These are phyloP conservation scores for Colletotrichum lupini DNA, from an alignment of 2,329 filamentous ascomycete species.

Conservation along the genomic window DNA sequence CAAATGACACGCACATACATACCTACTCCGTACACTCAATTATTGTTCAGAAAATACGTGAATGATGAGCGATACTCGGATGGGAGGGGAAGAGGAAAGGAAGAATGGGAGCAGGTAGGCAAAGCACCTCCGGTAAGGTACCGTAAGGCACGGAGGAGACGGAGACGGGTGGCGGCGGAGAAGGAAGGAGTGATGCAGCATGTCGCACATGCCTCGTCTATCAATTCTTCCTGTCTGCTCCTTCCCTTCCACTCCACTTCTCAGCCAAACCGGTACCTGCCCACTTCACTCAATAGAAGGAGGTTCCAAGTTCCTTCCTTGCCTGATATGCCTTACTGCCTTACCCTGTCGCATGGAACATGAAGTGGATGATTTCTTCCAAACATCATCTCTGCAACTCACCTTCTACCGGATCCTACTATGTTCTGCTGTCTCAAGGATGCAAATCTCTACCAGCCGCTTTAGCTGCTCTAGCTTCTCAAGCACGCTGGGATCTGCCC, in stretches of 20 bases:
- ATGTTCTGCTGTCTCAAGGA: constrained; percentile 19
- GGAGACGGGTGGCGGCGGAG: background rate
- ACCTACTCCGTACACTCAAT: background rate
- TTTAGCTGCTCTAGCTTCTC: constrained; percentile 12
- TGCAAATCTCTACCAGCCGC: constrained; percentile 2
- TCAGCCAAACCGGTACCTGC: no score
- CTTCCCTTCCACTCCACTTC: background rate
- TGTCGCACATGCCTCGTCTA: background rate
- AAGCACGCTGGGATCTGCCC: constrained; percentile 6
- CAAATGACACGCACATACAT: background rate
- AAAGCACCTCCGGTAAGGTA: no score
- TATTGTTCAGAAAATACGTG: background rate
- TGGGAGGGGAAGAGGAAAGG: background rate
- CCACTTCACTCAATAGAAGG: no score
- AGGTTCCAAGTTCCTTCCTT: no score
- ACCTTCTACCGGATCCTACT: background rate
- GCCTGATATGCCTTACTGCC: background rate
- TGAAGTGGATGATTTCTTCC: background rate
- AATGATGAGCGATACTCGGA: background rate
- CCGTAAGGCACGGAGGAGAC: background rate
- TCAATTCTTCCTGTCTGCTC: background rate
- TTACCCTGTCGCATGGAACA: no score
- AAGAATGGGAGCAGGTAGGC: background rate
- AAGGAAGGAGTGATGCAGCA: constrained; percentile 14
- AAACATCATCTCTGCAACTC: background rate